Evolutionary conservation across 495 filamentous ascomycete genomes (phyloP).

Genomic region (Tuber aestivum): DNA sequence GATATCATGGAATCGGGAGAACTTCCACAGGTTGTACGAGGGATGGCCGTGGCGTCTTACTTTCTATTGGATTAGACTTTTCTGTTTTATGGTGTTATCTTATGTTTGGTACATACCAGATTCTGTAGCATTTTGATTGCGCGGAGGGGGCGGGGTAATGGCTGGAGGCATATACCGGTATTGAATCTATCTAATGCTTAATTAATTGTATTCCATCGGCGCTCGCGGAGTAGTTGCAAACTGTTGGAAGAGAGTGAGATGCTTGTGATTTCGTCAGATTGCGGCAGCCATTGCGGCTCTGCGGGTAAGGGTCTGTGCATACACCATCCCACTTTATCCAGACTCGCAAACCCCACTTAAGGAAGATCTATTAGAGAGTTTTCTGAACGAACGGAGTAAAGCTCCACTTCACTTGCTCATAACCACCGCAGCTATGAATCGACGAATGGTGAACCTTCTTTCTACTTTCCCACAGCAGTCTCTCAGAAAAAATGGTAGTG

Average conservation of each 20-base stretch:
- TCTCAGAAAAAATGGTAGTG: constrained; percentile 3
- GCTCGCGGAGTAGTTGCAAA: background rate
- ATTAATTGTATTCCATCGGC: background rate
- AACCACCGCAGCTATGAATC: constrained; percentile 23
- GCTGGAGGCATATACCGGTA: background rate
- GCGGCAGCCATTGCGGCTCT: background rate
- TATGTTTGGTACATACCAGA: background rate
- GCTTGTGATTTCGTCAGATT: background rate
- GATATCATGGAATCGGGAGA: background rate
- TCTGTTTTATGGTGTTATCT: background rate
- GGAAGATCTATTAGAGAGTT: background rate
- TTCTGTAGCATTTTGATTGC: background rate
- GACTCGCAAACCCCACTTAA: background rate
- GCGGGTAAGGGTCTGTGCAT: background rate
- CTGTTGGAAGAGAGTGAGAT: background rate
- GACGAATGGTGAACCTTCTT: constrained; percentile 18
- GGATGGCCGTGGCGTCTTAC: background rate
- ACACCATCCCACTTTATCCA: background rate
- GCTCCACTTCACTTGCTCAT: background rate
- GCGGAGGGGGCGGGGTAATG: background rate
- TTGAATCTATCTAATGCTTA: background rate
- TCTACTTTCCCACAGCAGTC: background rate
- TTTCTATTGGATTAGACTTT: background rate
- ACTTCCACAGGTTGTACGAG: background rate
- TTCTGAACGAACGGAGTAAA: background rate